Conservation (phyloP, 768 basidiomycete species). For the Trametopsis cervina region DNA sequence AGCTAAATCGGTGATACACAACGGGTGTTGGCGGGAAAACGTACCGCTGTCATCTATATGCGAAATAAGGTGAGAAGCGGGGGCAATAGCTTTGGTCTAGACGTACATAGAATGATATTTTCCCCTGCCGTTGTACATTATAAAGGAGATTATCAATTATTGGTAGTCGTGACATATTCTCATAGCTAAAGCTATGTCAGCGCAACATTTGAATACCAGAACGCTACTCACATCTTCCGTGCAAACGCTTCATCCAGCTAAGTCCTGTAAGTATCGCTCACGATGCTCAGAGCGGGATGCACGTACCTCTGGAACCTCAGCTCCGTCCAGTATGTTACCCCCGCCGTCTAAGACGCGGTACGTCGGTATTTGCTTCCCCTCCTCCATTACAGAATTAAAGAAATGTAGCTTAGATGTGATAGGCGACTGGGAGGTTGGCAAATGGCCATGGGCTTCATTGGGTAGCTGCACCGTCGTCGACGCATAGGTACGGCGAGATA, state of each 20-base stretch:
- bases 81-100: too few relatives aligned
- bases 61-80: too few relatives aligned
- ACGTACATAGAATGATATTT: constrained; percentile 84
- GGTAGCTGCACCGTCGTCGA: constrained; percentile 12
- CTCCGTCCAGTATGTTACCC: constrained; percentile 68
- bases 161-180: constrained; percentile 74
- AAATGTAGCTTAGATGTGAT: constrained; percentile 67
- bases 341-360: constrained; percentile 81
- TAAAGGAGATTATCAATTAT: constrained; percentile 83
- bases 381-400: constrained; percentile 69
- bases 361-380: constrained; percentile 67
- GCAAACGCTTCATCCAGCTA: constrained; percentile 56
- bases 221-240: constrained; percentile 42
- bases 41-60: constrained; percentile 72
- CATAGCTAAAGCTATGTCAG: constrained; percentile 40
- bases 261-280: constrained; percentile 8
- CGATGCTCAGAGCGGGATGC: neutral
- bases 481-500: constrained; percentile 4
- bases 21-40: constrained; percentile 30
- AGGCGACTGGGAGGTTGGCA: constrained; percentile 46
- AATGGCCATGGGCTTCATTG: constrained; percentile 23
- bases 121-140: constrained; percentile 91
- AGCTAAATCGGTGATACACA: neutral
- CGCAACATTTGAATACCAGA: neutral
- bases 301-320: constrained; percentile 67